Base-by-base conservation (phyloP, 352 stramenopile species). In the Phytophthora pinifolia region DNA sequence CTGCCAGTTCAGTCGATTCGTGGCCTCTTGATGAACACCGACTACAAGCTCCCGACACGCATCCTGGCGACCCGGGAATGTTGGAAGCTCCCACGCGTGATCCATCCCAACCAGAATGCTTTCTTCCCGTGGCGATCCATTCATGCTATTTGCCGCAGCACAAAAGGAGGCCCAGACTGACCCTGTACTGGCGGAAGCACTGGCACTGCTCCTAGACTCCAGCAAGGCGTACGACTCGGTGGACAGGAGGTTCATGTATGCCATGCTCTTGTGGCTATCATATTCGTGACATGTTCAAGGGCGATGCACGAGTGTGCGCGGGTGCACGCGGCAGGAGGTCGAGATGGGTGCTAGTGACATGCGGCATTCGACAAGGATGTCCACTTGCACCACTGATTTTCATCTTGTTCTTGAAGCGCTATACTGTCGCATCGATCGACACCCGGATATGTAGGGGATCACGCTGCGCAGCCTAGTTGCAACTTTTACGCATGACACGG, bases 391-490 rank as follows among this genome's bases (percentile, higher is more conserved):
- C 22, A 4, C 22, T 27, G 0, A 27, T 27, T 6, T 27, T 27
- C 22, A 27, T 27, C 22, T 27, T 0, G 22, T 27, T 1, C 22
- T 27, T 2, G 22, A 27, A 6, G 22, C 22, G 2, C 22, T 27
- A 6, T 6, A 3, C 1, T 0, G 30, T 17, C 6, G 37, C n/a
- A 9, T 38, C 3, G 43, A 49, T 9, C 13, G 29, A 30, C 14
- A 30, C 4, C 13, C 29, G 8, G 5, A 9, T 1, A 1, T 9
- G 4, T 14, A 13, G 14, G 36, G 3, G 15, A 14, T 43, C 2
- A 8, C 6, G 8, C 1, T 1, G 20, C 20, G 3, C 3, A 1
- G 3, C 3, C 2, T 4, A 1, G 2, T 4, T 3, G 20, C 3
- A 25, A 25, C 1, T 3, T n/a, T n/a, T n/a, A n/a, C n/a, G n/a